Evolutionary conservation across 1,139 yeast genomes (phyloP).

Genomic region (Candida pseudocylindracea): DNA sequence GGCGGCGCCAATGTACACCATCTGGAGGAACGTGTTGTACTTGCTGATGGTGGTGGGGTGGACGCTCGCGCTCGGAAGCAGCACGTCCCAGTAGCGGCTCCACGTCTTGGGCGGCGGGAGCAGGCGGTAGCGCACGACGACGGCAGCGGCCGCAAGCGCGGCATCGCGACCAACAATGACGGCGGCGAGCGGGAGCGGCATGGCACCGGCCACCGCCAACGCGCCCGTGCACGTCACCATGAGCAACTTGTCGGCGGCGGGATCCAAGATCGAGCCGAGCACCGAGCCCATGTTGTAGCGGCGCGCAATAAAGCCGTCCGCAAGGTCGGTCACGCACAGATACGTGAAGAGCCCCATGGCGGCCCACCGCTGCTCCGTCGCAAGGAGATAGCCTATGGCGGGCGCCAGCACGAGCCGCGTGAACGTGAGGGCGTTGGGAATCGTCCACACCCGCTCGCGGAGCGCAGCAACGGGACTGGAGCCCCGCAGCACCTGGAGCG

Average conservation of each 20-base stretch:
- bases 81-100: conserved; percentile 41
- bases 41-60: conserved; percentile 80
- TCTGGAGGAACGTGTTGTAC: conserved; percentile 75
- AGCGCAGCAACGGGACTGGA: too few relatives aligned
- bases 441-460: conserved; percentile 11
- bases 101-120: conserved; percentile 62
- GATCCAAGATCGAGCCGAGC: conserved; percentile 82
- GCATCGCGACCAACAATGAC: conserved; percentile 75
- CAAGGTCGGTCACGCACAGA: conserved; percentile 74
- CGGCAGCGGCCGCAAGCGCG: conserved; percentile 51
- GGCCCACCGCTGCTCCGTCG: conserved; percentile 30
- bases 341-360: conserved; percentile 62
- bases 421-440: conserved; percentile 71
- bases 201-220: conserved; percentile 42
- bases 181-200: conserved; percentile 46
- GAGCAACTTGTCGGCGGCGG: conserved; percentile 81
- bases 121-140: conserved; percentile 51
- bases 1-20: conserved; percentile 67
- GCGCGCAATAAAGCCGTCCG: conserved; percentile 86
- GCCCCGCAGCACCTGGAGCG: too few relatives aligned
- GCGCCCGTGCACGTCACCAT: conserved; percentile 77
- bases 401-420: conserved; percentile 70
- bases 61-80: conserved; percentile 72
- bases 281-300: conserved; percentile 54
- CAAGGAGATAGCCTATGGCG: conserved; percentile 54